Base-by-base conservation (phyloP, 805 yeast genomes). In the Wickerhamiella kurtzmanii region DNA sequence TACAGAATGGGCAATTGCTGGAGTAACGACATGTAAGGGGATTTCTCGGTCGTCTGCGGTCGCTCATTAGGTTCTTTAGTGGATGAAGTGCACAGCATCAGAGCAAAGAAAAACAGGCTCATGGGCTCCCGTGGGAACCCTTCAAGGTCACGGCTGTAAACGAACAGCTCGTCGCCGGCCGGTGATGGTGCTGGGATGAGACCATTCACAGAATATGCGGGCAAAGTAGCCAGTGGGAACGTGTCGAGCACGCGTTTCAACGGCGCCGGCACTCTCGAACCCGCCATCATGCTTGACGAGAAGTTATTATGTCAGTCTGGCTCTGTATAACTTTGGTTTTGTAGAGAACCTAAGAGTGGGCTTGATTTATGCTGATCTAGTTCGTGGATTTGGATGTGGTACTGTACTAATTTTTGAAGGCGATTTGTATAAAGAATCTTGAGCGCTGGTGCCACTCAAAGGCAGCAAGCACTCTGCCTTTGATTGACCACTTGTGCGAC, bases 81-180 rank as follows among this genome's bases (percentile, higher is more conserved):
- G 15, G 35, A 15, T 17, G 43, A 32, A n/a, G 43, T 35, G 3
- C 36, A 37, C 35, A 62, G 43, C 9, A 11, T 6, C 41, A 59
- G 37, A 4, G 55, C 43, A 22, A 50, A 53, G 5, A 53, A 50
- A 16, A 44, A 52, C 18, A 62, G 47, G 39, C 64, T 52, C n/a
- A 44, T 44, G 4, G 67, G 67, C 22, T 64, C 67, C 2, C 52
- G 48, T 37, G 64, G 53, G 11, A 56, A 36, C 13, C 49, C 54
- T 9, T 45, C 48, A 1, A 19, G 40, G 32, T 50, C 59, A 3
- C 51, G 17, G 36, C 51, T 50, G 50, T 58, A 57, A 3, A 60
- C 62, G 38, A 48, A 55, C 5, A 54, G 51, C 36, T 19, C 38
- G 3, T 37, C 35, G 2, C 13, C 45, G 8, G n/a, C n/a, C n/a